A percentile compares a stretch with the other conserved stretches of the same genome.
phyloP scores from a whole-genome alignment of 345 rosid species.

The Eucalyptus erythrocorys region DNA sequence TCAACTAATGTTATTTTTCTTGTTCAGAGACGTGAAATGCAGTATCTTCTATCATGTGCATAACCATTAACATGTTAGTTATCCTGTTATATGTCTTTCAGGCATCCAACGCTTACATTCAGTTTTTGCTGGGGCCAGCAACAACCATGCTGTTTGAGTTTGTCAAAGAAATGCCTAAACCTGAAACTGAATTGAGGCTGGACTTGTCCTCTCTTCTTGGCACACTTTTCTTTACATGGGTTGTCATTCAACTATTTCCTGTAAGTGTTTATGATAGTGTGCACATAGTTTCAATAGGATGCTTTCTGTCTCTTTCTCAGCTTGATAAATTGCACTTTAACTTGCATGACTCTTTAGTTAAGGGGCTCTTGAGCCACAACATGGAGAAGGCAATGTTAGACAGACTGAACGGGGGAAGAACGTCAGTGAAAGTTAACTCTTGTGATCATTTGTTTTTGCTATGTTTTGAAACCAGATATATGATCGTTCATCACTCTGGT shows the following conservation, averaged over 20 bases:
- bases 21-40: neutral
- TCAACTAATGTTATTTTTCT: neutral
- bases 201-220: conserved; percentile 78
- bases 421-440: neutral
- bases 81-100: conserved; percentile 1
- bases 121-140: conserved; percentile 27
- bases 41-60: neutral
- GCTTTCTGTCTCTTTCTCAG: neutral
- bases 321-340: neutral
- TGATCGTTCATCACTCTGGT: neutral
- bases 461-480: neutral
- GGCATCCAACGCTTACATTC: conserved; percentile 85
- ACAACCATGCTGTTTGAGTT: conserved; percentile 44
- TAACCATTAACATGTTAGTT: neutral
- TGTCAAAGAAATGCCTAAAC: conserved; percentile 82
- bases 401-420: neutral
- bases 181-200: conserved; percentile 21
- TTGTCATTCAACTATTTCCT: conserved; percentile 70
- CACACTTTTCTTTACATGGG: conserved; percentile 79
- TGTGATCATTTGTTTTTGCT: neutral
- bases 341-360: neutral
- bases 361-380: neutral
- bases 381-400: neutral
- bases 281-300: neutral
- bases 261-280: neutral